Evolutionary conservation across 2,329 filamentous ascomycete genomes (phyloP).

Genomic region (Fusarium mundagurra): DNA sequence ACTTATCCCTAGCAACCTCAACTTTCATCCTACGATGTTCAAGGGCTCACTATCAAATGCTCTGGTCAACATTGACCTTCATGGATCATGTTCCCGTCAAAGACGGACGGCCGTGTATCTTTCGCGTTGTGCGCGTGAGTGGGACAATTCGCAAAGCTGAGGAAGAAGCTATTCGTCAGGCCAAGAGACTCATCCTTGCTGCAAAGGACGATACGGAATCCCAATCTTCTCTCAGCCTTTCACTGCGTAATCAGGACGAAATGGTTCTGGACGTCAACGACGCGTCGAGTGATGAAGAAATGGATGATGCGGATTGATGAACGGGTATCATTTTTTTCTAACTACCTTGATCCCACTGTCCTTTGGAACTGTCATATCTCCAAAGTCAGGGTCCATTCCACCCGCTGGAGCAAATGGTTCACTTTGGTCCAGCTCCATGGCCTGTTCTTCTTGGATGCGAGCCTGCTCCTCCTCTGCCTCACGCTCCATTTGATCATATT

Average conservation of each 20-base stretch:
- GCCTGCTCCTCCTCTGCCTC: slow-evolving; percentile 80
- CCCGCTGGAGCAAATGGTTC: slow-evolving; percentile 37
- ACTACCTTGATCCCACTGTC: slow-evolving; percentile 78
- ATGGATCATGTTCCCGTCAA: slow-evolving; percentile 74
- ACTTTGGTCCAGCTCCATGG: slow-evolving; percentile 49
- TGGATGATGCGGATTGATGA: slow-evolving; percentile 56
- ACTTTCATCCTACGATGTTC: slow-evolving; percentile 91
- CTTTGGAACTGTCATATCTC: slow-evolving; percentile 60
- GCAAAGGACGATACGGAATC: slow-evolving; percentile 59
- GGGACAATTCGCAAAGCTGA: slow-evolving; percentile 94
- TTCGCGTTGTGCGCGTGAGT: slow-evolving; percentile 86
- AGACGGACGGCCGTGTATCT: slow-evolving; percentile 74
- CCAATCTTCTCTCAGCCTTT: slow-evolving; percentile 31
- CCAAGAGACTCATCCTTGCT: slow-evolving; percentile 75
- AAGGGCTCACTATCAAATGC: slow-evolving; percentile 82
- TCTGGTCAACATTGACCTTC: slow-evolving; percentile 90
- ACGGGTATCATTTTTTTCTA: slow-evolving; percentile 67
- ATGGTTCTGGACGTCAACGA: slow-evolving; percentile 56
- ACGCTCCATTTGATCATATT: slow-evolving; percentile 82
- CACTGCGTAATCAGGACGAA: slow-evolving; percentile 45
- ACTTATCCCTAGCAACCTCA: slow-evolving; percentile 89
- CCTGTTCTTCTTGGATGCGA: slow-evolving; percentile 54
- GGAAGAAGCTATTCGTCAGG: slow-evolving; percentile 85
- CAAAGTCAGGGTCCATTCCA: slow-evolving; percentile 58
- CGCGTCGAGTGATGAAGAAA: slow-evolving; percentile 57